A percentile compares a stretch with the other conserved stretches of the same genome.
phyloP scores from a whole-genome alignment of 345 rosid genomes.

The Nasturtium officinale region DNA sequence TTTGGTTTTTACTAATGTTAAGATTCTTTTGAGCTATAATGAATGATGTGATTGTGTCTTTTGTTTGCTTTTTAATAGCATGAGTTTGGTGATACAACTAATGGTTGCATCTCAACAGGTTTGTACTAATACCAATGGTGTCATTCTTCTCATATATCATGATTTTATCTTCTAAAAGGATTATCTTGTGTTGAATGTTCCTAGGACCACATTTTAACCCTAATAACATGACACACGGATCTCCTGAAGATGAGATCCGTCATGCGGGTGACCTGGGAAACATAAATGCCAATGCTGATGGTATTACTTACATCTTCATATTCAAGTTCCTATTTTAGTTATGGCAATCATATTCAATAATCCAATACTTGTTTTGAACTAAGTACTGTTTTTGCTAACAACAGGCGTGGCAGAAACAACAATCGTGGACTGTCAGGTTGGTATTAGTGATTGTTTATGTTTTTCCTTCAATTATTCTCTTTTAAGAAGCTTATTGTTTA shows the following conservation, averaged over 20 bases:
- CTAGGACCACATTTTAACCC: constrained; percentile 97
- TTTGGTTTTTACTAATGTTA: neutral
- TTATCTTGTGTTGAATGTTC: neutral
- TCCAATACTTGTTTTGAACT: constrained; percentile 3
- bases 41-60: neutral
- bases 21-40: neutral
- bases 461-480: neutral
- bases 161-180: neutral
- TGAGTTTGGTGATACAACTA: constrained; percentile 95
- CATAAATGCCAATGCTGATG: constrained; percentile 88
- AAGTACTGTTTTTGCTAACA: constrained; percentile 23
- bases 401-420: constrained; percentile 94
- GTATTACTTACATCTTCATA: constrained; percentile 43
- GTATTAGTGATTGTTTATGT: too few species aligned
- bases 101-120: constrained; percentile 98
- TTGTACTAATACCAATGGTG: neutral
- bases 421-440: constrained; percentile 78
- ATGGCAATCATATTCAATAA: neutral
- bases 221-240: constrained; percentile 82
- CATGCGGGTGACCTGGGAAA: constrained; percentile 99
- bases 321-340: neutral
- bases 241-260: constrained; percentile 88
- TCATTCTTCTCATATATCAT: neutral
- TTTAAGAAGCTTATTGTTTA: neutral
- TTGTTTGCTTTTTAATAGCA: constrained; percentile 52